These are phyloP conservation scores for Claviceps paspali DNA, from an alignment of 2,329 filamentous ascomycete genomes.

Conservation along the genomic window DNA sequence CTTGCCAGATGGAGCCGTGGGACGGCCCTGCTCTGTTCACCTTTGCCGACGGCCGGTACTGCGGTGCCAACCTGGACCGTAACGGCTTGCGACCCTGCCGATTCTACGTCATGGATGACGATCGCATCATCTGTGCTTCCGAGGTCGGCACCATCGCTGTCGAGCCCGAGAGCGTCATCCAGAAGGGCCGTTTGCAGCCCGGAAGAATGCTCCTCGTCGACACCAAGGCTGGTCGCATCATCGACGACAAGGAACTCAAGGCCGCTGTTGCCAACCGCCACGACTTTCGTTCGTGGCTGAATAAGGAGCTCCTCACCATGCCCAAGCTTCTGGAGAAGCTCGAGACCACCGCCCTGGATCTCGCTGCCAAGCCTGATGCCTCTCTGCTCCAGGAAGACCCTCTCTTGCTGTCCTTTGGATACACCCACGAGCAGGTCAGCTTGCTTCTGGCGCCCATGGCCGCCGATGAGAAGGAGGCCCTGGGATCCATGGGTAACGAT, in stretches of 20 bases:
- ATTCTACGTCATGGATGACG: slow-evolving; percentile 93
- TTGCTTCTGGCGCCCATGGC: slow-evolving; percentile 89
- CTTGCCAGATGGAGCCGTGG: slow-evolving; percentile 98
- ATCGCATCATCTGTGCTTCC: slow-evolving; percentile 92
- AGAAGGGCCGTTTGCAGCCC: slow-evolving; percentile 87
- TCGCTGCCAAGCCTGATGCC: slow-evolving; percentile 52
- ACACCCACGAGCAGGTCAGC: slow-evolving; percentile 90
- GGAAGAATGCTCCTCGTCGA: slow-evolving; percentile 95
- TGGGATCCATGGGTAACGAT: slow-evolving; percentile 97
- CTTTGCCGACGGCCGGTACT: slow-evolving; percentile 91
- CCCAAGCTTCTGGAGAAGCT: slow-evolving; percentile 55
- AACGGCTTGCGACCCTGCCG: slow-evolving; percentile 91
- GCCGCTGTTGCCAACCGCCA: slow-evolving; percentile 70
- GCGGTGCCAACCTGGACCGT: slow-evolving; percentile 89
- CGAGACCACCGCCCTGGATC: slow-evolving; percentile 39
- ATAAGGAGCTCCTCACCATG: slow-evolving; percentile 70
- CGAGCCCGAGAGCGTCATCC: slow-evolving; percentile 76
- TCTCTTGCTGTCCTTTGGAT: slow-evolving; percentile 73
- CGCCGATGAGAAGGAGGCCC: slow-evolving; percentile 88
- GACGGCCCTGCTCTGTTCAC: slow-evolving; percentile 94
- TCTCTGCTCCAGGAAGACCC: slow-evolving; percentile 69
- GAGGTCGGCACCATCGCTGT: slow-evolving; percentile 89
- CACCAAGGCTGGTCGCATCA: slow-evolving; percentile 75
- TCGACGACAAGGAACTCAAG: slow-evolving; percentile 88
- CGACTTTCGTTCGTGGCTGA: slow-evolving; percentile 79